Base-by-base conservation (phyloP, 2,329 filamentous ascomycete genomes). In the Ophiostoma novo-ulmi region DNA sequence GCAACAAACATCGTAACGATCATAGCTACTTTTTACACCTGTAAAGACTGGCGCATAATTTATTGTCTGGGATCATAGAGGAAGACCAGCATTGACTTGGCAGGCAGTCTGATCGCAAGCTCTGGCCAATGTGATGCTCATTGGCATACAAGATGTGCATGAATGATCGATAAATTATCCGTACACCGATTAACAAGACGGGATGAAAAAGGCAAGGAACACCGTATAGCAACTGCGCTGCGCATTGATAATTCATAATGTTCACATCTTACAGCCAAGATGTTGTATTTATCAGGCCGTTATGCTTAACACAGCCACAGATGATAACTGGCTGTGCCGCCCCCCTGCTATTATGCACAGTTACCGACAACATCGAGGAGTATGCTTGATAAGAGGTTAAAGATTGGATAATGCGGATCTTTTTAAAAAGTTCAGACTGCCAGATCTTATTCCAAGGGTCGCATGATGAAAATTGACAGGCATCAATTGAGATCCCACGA, bases 21-120 rank as follows among this genome's bases (percentile, higher is more conserved):
- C 20, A 48, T 48, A 3, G n/a, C 8, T 6, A 48, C 44, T 48
- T 48, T 48, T 20, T 48, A 48, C 44, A 48, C 44, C 20, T 48
- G 17, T 7, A 48, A 48, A n/a, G 5, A 48, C 14, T 48, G 44
- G n/a, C 17, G 44, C 44, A 48, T 48, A n/a, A 20, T n/a, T 7
- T n/a, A 5, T 20, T 48, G 5, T 48, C 44, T 48, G 44, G 17
- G 44, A 20, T 20, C 17, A 14, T 6, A 22, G n/a, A 10, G 5
- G 10, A 22, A 58, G n/a, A 63, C 17, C 14, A 35, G 58, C 14
- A 63, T 63, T 26, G 7, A 20, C 35, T 64, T 38, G 61, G 17
- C 35, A 38, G 17, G 38, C 38, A 36, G 61, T 64, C 61, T 64
- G 61, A 64, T 64, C 61, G 11, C 61, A 14, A 64, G 26, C 31